Evolutionary conservation across 306 rosid species (phyloP), one percentile per base, ranked within the genome.

Genomic region (Trifolium pratense): DNA sequence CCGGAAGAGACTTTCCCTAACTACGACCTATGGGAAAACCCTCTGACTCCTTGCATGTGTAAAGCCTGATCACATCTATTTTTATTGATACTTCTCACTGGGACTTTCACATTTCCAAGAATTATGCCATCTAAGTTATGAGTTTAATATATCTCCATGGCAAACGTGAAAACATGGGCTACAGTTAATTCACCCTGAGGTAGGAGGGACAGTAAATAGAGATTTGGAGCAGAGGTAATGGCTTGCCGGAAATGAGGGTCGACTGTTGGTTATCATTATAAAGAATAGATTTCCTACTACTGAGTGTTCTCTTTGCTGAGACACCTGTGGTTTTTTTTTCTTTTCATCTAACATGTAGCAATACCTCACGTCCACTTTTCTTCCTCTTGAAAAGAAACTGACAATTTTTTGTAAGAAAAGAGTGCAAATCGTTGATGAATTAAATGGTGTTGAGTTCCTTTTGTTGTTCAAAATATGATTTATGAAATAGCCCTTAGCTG

Each of bases 41-140:
- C 99, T 17, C 83, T 94, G 8, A 89, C 97, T 43, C 99, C 99
- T 36, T 94, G 99, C 90, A 94, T 94, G 99, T 94, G 99, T 84
- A 91, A 75, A 86, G 95, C 93, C 71, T 94, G 84, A 88, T 40
- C 68, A 68, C 29, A 55, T 42, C 68, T 75, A 67, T 67, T 75
- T 43, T 75, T 71, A 60, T 62, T 34, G 71, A 73, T 73, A 63
- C 40, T 53, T 59, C 17, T 56, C 66, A 52, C 48, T 36, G 73
- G 74, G 61, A 76, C 76, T 79, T 58, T 18, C 29, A 45, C 77
- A 46, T 64, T 75, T 75, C 43, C 49, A 67, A 64, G 84, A 71
- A 70, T 34, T 55, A 46, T 75, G 68, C 77, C 65, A 46, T 53
- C 51, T 23, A 69, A 75, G 71, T 74, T 80, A 68, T 31, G 53